phyloP scores from a whole-genome alignment of 768 basidiomycete genomes.

The Lactarius akahatsu region DNA sequence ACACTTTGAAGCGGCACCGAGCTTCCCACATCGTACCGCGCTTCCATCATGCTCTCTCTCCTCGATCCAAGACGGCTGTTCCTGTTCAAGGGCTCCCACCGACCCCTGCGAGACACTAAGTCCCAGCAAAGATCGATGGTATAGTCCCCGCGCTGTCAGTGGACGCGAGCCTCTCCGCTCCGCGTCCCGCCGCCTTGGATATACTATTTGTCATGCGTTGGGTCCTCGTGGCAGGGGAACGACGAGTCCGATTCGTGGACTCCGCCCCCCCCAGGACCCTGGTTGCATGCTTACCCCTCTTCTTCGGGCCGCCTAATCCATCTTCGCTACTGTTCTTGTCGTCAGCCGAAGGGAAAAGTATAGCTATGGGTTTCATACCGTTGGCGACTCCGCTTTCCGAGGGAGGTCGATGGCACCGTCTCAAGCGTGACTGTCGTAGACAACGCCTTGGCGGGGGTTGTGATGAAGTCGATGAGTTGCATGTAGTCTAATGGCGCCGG shows the following conservation, averaged over 20 bases:
- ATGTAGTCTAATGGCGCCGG: neutral
- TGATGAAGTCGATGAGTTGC: rapidly evolving
- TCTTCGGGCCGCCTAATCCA: neutral
- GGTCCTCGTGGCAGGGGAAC: neutral
- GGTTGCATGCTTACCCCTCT: neutral
- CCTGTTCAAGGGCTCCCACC: too few species aligned
- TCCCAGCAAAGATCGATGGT: neutral
- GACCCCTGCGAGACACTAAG: neutral
- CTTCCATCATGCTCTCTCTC: neutral
- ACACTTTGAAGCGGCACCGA: neutral
- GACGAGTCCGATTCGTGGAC: neutral
- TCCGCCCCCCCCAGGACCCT: neutral
- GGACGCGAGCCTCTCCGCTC: neutral
- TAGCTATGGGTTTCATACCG: neutral
- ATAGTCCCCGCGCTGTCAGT: neutral
- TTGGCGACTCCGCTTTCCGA: neutral
- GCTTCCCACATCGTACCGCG: neutral
- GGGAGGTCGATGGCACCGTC: neutral
- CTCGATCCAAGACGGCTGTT: too few species aligned
- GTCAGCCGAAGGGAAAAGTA: neutral
- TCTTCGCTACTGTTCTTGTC: neutral
- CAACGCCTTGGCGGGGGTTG: neutral
- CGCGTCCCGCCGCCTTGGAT: neutral
- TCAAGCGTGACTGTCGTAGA: neutral
- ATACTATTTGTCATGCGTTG: neutral